A percentile compares a stretch with the other conserved stretches of the same genome.
phyloP scores from a whole-genome alignment of 2,329 filamentous ascomycete genomes.

The Decorospora gaudefroyi region DNA sequence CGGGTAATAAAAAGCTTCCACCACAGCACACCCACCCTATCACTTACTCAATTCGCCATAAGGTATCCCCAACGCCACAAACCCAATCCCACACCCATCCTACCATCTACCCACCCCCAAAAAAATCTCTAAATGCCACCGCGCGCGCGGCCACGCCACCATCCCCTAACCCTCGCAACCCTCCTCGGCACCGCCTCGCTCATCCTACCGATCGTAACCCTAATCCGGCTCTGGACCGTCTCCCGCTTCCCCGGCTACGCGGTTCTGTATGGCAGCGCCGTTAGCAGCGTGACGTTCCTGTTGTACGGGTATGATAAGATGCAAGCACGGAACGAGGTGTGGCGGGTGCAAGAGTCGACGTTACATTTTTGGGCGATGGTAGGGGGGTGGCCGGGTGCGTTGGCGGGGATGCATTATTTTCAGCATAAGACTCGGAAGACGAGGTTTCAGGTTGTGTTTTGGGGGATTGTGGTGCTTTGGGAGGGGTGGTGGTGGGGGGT shows the following conservation, averaged over 20 bases:
- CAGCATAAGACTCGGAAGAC: conserved; percentile 46
- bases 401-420: conserved; percentile 44
- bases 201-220: conserved; percentile 60
- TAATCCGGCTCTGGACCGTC: conserved; percentile 46
- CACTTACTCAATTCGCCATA: background rate
- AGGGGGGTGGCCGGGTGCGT: conserved; percentile 44
- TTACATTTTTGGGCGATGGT: conserved; percentile 36
- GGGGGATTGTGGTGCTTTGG: conserved; percentile 39
- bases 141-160: conserved; percentile 21
- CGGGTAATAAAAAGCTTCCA: background rate
- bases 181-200: conserved; percentile 42
- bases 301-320: conserved; percentile 46
- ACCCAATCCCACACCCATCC: background rate
- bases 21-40: background rate
- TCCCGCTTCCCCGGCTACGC: conserved; percentile 23
- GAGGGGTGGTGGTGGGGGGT: conserved; percentile 32
- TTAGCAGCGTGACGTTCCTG: conserved; percentile 37
- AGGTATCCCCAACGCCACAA: background rate
- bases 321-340: conserved; percentile 39
- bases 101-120: background rate
- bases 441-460: conserved; percentile 37
- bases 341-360: conserved; percentile 41
- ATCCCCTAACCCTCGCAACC: conserved; percentile 36
- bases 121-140: conserved; percentile 20
- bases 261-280: conserved; percentile 20